Base-by-base conservation (phyloP, 306 rosid genomes). In the Rosa persica region DNA sequence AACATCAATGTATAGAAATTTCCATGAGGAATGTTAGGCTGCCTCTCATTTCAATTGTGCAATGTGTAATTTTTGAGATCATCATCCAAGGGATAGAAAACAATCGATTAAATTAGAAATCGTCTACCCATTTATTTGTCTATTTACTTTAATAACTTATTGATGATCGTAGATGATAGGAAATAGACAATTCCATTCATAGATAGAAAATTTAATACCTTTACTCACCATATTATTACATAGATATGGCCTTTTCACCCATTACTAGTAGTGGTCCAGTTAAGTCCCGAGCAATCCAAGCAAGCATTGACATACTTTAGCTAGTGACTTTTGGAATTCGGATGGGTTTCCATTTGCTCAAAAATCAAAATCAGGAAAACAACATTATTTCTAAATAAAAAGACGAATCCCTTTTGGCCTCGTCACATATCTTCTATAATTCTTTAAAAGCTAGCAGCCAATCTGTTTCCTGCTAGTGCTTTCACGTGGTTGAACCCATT, bases 371-470 rank as follows among this genome's bases (percentile, higher is more conserved):
- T 58, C 54, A 15, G 23, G 19, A 46, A 76, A 15, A 16, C 23
- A 61, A 48, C 46, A 47, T 57, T 38, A 36, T 19, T 13, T 13
- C 10, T 2, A 30, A 52, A 68, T 9, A 1, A 52, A 75, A 70
- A 72, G 68, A 12, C 9, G 15, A 47, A 43, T 11, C 75, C 76
- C 16, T 76, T 76, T 77, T 62, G 74, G 73, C 54, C 11, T 58
- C 71, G 39, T 25, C 51, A 25, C 5, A 25, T 11, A 19, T 23
- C 9, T 8, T 40, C 5, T 13, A 1, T 13, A 1, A 12, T 58
- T 42, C 25, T 74, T 25, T 6, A 39, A 6, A 15, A 39, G 52
- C 51, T 17, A 8, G 23, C 49, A 39, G 39, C 51, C 39, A 72
- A 38, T 38, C 20, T 73, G 49, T 20, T n/a, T 34, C 22, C 44